phyloP scores from a whole-genome alignment of 495 filamentous ascomycete genomes.

The Cudoniella acicularis region DNA sequence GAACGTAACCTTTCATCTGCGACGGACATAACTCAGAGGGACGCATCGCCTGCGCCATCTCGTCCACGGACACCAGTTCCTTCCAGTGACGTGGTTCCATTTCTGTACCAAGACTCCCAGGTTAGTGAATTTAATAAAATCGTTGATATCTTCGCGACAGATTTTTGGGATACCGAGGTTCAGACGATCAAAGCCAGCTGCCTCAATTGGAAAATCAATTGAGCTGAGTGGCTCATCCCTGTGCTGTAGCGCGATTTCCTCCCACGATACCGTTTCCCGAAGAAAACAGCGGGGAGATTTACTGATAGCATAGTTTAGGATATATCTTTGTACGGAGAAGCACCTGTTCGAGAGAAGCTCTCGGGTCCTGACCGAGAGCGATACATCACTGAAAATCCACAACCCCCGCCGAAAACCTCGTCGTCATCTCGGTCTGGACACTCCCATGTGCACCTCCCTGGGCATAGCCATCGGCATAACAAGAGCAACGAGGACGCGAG shows the following conservation, averaged over 20 bases:
- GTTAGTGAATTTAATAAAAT: constrained; percentile 15
- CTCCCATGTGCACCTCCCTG: constrained; percentile 24
- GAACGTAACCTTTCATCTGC: constrained; percentile 76
- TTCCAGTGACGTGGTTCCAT: constrained; percentile 91
- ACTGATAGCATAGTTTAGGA: constrained; percentile 48
- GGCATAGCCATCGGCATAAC: constrained; percentile 65
- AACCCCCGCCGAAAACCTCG: constrained; percentile 45
- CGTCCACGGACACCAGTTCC: constrained; percentile 80
- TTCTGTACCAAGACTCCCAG: constrained; percentile 86
- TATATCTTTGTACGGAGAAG: constrained; percentile 76
- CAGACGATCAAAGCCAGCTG: not conserved
- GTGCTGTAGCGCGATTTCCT: not conserved
- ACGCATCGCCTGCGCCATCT: constrained; percentile 63
- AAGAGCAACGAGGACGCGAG: constrained; percentile 71
- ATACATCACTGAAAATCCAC: constrained; percentile 44
- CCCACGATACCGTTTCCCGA: not conserved
- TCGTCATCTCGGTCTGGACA: constrained; percentile 44
- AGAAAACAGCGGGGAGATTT: not conserved
- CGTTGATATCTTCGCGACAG: not conserved
- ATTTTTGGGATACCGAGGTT: not conserved
- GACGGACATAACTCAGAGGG: constrained; percentile 50
- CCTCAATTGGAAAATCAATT: not conserved
- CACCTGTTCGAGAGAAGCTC: constrained; percentile 71
- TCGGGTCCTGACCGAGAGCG: constrained; percentile 68
- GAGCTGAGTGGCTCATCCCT: not conserved